Conservation (phyloP, 2,329 filamentous ascomycete genomes). For the Penicillium sp. region DNA sequence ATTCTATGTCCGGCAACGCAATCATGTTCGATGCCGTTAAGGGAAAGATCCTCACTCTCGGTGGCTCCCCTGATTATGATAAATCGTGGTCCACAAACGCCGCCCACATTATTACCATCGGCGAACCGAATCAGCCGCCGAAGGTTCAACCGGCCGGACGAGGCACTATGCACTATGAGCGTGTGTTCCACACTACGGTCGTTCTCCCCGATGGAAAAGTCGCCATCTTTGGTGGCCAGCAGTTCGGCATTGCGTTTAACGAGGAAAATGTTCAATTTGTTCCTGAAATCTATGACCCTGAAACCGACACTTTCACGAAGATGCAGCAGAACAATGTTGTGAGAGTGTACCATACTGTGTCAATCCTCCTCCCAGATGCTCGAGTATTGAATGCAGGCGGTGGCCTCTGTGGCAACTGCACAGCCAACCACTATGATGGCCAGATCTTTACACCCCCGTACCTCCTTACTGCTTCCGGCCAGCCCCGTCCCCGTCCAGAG, state of each 20-base stretch:
- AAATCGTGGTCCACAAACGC: conserved; percentile 43
- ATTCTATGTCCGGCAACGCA: conserved; percentile 58
- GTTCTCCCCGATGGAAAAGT: conserved; percentile 52
- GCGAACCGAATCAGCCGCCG: conserved; percentile 18
- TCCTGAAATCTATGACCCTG: conserved; percentile 51
- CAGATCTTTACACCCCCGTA: conserved; percentile 60
- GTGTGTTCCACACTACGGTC: conserved; percentile 50
- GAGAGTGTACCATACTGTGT: conserved; percentile 50
- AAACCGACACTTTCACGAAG: conserved; percentile 41
- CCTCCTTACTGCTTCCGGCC: conserved; percentile 50
- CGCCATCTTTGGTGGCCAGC: conserved; percentile 52
- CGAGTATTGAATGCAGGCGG: conserved; percentile 55
- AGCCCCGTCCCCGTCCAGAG: conserved; percentile 41
- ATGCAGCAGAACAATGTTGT: conserved; percentile 22
- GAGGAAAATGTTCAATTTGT: conserved; percentile 43
- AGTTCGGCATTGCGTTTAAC: conserved; percentile 45
- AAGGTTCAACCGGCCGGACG: conserved; percentile 36
- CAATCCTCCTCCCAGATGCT: conserved; percentile 52
- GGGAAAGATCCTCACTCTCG: conserved; percentile 57
- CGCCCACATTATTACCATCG: conserved; percentile 54
- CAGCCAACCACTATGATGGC: conserved; percentile 54
- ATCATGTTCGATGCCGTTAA: conserved; percentile 58
- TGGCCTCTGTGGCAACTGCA: conserved; percentile 53
- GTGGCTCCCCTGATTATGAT: conserved; percentile 52
- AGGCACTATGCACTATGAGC: conserved; percentile 51